Percentiles rank a stretch among this genome's conserved stretches.
Evolutionary conservation across 202 grass and related monocot genomes (phyloP).

Genomic region (Digitaria exilis): DNA sequence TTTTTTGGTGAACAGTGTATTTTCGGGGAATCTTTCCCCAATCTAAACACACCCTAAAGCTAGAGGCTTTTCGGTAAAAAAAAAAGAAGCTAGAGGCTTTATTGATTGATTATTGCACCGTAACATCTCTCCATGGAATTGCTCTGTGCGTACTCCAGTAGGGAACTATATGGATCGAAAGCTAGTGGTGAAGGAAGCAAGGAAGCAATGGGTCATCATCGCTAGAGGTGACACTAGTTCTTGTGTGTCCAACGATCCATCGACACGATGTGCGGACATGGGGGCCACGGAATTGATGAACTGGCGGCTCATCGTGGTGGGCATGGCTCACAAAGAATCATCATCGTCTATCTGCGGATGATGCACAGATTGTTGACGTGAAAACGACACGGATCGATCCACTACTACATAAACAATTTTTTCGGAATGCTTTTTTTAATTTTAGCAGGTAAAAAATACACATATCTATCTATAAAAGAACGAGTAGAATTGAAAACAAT

Average conservation of each 20-base stretch:
- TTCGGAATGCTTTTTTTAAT: no score
- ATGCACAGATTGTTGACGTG: neutral
- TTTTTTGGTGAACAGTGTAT: no score
- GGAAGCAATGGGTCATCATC: neutral
- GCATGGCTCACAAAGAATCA: no score
- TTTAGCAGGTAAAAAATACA: no score
- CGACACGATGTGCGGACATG: neutral
- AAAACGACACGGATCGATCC: neutral
- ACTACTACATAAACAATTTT: no score
- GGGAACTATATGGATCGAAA: neutral
- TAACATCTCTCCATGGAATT: neutral
- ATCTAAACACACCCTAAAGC: no score
- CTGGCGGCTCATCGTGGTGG: neutral
- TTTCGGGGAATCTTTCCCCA: no score
- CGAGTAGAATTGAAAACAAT: no score
- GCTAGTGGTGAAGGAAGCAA: neutral
- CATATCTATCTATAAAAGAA: no score
- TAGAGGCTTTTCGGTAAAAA: no score
- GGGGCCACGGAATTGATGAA: no score
- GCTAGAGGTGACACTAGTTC: neutral
- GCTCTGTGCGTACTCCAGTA: slow-evolving; percentile 21
- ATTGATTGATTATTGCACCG: neutral
- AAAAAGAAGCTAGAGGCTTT: neutral
- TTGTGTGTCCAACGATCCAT: neutral
- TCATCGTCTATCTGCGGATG: neutral